These are phyloP conservation scores for Ophiostoma angusticollis DNA, from an alignment of 2,329 filamentous ascomycete species.

Conservation along the genomic window DNA sequence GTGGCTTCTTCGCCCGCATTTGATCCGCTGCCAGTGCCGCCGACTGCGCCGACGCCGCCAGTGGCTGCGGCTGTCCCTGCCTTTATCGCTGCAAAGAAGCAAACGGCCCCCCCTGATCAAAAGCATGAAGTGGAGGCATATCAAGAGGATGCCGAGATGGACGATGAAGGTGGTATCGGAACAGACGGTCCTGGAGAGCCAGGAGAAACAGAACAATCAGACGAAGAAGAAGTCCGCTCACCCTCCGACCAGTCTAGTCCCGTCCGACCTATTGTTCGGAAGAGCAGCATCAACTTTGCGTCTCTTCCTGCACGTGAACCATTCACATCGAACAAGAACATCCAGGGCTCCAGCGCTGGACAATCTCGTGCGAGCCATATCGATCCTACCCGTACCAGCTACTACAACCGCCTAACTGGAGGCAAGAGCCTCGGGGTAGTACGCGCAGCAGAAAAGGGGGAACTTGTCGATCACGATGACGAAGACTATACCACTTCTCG, in stretches of 20 bases:
- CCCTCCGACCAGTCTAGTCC: conserved; percentile 62
- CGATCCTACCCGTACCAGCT: conserved; percentile 59
- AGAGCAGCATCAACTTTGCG: conserved; percentile 91
- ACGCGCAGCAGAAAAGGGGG: conserved; percentile 23
- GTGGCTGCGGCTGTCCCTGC: conserved; percentile 2
- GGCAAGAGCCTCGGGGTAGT: conserved; percentile 55
- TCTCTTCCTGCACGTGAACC: conserved; percentile 86
- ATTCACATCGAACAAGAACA: conserved; percentile 69
- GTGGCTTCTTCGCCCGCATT: background rate
- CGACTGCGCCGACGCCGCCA: conserved; percentile 8
- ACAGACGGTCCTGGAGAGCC: background rate
- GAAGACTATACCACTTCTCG: conserved; percentile 39
- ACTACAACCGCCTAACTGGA: conserved; percentile 59
- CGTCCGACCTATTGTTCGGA: conserved; percentile 64
- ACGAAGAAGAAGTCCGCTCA: background rate
- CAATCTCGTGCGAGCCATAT: conserved; percentile 67
- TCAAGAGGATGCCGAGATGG: background rate
- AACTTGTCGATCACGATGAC: conserved; percentile 29
- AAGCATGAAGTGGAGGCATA: background rate
- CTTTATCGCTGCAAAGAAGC: conserved; percentile 1
- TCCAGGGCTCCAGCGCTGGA: conserved; percentile 42
- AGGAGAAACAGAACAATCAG: background rate
- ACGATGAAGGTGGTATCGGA: background rate
- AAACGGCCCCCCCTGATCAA: background rate
- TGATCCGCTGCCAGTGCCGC: background rate